A percentile compares a stretch with the other conserved stretches of the same genome.
Evolutionary conservation across 768 basidiomycete genomes (phyloP).

Genomic region (Pleurotus salmoneostramineus): DNA sequence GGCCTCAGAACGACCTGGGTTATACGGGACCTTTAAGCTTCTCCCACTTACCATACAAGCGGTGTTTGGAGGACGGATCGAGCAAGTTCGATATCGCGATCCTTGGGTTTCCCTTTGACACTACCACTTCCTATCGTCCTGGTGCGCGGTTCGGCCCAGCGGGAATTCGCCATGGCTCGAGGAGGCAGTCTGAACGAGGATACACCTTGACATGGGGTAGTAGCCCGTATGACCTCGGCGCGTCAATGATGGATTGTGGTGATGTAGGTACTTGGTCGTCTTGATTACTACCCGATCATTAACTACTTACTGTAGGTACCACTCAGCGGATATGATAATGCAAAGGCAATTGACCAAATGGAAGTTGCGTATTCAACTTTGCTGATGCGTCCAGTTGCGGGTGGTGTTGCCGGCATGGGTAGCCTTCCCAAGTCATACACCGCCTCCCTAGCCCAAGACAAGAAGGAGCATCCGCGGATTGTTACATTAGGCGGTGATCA

Average conservation of each 20-base stretch:
- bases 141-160: constrained; percentile 65
- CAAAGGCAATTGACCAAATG: constrained; percentile 63
- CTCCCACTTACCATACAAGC: constrained; percentile 58
- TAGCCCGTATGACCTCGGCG: constrained; percentile 45
- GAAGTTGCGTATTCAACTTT: constrained; percentile 61
- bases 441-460: constrained; percentile 38
- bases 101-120: constrained; percentile 63
- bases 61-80: constrained; percentile 46
- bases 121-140: constrained; percentile 41
- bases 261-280: constrained; percentile 39
- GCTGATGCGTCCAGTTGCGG: constrained; percentile 39
- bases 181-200: constrained; percentile 42
- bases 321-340: constrained; percentile 52
- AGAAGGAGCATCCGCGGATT: constrained; percentile 54
- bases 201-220: constrained; percentile 51
- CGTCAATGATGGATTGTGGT: constrained; percentile 59
- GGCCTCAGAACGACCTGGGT: constrained; percentile 10
- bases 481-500: constrained; percentile 67
- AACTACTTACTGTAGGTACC: constrained; percentile 14
- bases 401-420: constrained; percentile 3
- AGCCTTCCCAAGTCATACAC: constrained; percentile 16
- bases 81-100: constrained; percentile 55
- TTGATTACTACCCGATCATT: background rate
- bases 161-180: constrained; percentile 59
- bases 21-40: constrained; percentile 34